Conservation (phyloP, 2,329 filamentous ascomycete species). For the Talaromyces sp. region DNA sequence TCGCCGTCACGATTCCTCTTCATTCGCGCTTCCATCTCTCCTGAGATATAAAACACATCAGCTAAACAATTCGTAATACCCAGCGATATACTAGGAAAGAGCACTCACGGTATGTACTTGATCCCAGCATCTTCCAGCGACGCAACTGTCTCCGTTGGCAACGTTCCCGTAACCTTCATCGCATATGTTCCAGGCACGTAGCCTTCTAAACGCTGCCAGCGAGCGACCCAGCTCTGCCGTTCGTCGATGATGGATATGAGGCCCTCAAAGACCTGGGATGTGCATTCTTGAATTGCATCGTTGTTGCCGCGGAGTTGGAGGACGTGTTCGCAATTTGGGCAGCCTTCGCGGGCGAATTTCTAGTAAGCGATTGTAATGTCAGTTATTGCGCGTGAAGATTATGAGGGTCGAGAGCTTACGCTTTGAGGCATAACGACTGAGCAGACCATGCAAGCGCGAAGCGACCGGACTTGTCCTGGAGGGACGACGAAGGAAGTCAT, state of each 20-base stretch:
- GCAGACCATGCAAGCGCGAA: conserved; percentile 98
- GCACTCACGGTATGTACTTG: conserved; percentile 57
- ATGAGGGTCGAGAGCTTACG: conserved; percentile 47
- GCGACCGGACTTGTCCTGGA: conserved; percentile 72
- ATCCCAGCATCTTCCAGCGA: conserved; percentile 58
- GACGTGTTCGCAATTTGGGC: conserved; percentile 94
- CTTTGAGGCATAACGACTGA: conserved; percentile 82
- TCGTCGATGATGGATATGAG: conserved; percentile 82
- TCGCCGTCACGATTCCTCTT: conserved; percentile 28
- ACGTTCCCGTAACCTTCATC: conserved; percentile 83
- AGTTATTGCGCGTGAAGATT: not conserved
- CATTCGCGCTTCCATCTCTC: conserved; percentile 46
- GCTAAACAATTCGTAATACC: not conserved
- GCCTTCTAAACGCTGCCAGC: conserved; percentile 86
- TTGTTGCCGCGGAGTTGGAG: conserved; percentile 74
- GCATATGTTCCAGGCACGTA: conserved; percentile 91
- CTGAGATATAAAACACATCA: conserved; percentile 22
- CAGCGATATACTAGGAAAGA: not conserved
- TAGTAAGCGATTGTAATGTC: conserved; percentile 34
- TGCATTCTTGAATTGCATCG: conserved; percentile 87
- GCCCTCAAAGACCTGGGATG: conserved; percentile 92
- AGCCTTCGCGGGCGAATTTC: conserved; percentile 84
- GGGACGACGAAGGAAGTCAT: conserved; percentile 63
- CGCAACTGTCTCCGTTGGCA: conserved; percentile 57
- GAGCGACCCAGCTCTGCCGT: conserved; percentile 86